Evolutionary conservation across 257 asterid genomes (phyloP).

Genomic region (Linderniella brevidens): DNA sequence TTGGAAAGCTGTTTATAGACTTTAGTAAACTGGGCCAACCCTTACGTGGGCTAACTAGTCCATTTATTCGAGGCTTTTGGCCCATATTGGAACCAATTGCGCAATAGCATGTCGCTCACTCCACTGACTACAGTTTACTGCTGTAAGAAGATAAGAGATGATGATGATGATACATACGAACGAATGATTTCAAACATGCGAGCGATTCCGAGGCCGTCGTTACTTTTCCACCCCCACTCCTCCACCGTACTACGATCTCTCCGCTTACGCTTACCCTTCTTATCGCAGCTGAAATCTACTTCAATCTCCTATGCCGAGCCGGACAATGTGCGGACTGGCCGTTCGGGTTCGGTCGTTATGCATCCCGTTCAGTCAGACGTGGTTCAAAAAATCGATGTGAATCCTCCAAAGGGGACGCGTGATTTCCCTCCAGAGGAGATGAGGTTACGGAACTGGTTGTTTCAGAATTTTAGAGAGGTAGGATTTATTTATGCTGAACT

Average conservation of each 20-base stretch:
- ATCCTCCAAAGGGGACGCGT: conserved; percentile 95
- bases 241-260: conserved; percentile 16
- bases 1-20: too few relatives aligned
- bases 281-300: conserved; percentile 14
- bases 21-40: too few relatives aligned
- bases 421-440: conserved; percentile 96
- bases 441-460: conserved; percentile 91
- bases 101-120: too few relatives aligned
- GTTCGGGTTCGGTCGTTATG: conserved; percentile 45
- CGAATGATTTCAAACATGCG: too few relatives aligned
- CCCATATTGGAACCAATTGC: too few relatives aligned
- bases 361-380: conserved; percentile 30
- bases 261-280: too few relatives aligned
- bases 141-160: too few relatives aligned
- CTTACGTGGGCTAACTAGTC: too few relatives aligned
- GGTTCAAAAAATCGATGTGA: conserved; percentile 59
- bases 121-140: too few relatives aligned
- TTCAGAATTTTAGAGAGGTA: conserved; percentile 76
- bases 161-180: too few relatives aligned
- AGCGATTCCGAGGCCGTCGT: too few relatives aligned
- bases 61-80: too few relatives aligned
- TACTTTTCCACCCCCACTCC: conserved; percentile 11
- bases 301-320: conserved; percentile 23
- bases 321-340: conserved; percentile 35
- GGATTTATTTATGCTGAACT: background rate